Evolutionary conservation across 139 green algal species (phyloP), one percentile per base, ranked within the genome.

Genomic region (Chlorella vulgaris): DNA sequence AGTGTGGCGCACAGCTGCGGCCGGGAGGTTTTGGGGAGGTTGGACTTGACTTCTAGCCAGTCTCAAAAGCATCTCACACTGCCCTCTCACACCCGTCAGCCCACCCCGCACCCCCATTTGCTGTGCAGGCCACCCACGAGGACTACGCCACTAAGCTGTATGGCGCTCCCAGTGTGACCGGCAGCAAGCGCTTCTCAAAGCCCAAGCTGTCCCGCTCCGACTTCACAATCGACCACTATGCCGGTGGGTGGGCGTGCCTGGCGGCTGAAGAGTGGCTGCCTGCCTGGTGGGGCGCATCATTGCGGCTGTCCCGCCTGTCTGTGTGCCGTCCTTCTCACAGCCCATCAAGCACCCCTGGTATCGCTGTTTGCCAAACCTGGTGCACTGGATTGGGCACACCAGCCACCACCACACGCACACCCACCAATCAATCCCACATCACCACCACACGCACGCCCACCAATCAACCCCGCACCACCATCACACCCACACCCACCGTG

Each of bases 201-300:
- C 96, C 97, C 71, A 97, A 97, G 86, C 86, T 89, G 28, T 90
- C 86, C 31, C 89, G 86, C 71, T 93, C 88, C 28, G 91, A 94
- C 39, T 99, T 99, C 88, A 96, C 92, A 28, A 92, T 99, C 60
- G 85, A 96, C 67, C 97, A 99, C 86, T 99, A 99, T 75, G 97
- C 97, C 0, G 96, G 95, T 53, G 43, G 29, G 74, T 2, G 7
- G 29, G 38, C 6, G 67, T 2, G 5, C 7, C 7, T 42, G 15
- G 2, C 35, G 65, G 35, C 1, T 18, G 1, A 2, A 47, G 10
- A n/a, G 62, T 33, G 8, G 55, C 55, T 28, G 55, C n/a, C n/a
- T n/a, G 55, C 18, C 55, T n/a, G 55, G 18, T 8, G 55, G 18
- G 55, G 21, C 15, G 55, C 55, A 31, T 8, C n/a, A 21, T n/a